Evolutionary conservation across 331 rosid genomes (phyloP).

Genomic region (Ulmus americana): DNA sequence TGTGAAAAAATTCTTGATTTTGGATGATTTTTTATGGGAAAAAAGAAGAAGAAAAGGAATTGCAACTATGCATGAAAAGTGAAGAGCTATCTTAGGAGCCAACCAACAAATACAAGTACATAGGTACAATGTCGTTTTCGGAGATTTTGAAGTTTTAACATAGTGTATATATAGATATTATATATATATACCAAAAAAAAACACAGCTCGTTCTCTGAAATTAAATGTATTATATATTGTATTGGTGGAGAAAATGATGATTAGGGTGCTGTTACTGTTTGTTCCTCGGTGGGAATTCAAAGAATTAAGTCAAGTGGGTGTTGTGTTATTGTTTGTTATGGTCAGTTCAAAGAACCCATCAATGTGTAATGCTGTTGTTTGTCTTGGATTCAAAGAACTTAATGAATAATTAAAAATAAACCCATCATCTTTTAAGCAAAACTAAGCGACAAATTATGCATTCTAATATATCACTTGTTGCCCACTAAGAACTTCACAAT

Average conservation of each 20-base stretch:
- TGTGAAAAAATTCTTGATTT: too few species aligned
- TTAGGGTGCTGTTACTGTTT: neutral
- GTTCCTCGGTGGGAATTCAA: neutral
- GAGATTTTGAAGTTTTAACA: neutral
- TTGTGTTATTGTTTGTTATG: neutral
- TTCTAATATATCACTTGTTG: neutral
- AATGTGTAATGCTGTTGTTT: neutral
- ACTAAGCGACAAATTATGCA: neutral
- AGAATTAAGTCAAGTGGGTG: neutral
- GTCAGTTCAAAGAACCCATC: conserved; percentile 7
- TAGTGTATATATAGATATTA: too few species aligned
- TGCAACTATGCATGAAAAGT: too few species aligned
- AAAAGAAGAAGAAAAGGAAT: too few species aligned
- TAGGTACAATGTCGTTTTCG: neutral
- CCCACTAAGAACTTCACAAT: neutral
- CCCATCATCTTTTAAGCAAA: neutral
- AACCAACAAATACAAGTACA: neutral
- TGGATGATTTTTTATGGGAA: too few species aligned
- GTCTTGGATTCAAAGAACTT: conserved; percentile 4
- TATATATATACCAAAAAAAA: too few species aligned
- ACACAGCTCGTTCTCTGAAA: too few species aligned
- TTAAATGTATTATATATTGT: neutral
- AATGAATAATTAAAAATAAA: neutral
- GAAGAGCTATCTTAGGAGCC: neutral
- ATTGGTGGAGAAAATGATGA: neutral